phyloP scores from a whole-genome alignment of 83 land plant genomes.

The Picea engelmannii region DNA sequence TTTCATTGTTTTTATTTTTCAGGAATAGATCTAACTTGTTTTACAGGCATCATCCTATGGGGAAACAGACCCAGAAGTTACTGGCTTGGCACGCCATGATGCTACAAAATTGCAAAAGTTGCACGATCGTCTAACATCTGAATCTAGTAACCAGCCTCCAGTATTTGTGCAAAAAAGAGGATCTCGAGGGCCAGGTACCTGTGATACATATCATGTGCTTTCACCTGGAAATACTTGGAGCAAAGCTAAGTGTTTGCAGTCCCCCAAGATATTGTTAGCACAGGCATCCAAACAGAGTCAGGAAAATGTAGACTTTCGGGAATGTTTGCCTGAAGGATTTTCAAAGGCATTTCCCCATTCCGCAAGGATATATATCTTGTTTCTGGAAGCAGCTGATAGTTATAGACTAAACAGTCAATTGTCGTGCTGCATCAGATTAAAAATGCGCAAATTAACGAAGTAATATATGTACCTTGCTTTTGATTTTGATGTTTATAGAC shows the following conservation, averaged over 20 bases:
- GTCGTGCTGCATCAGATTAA: conserved; percentile 36
- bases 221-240: conserved; percentile 35
- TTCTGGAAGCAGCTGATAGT: conserved; percentile 53
- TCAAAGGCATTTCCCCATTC: conserved; percentile 33
- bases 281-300: conserved; percentile 11
- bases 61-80: conserved; percentile 49
- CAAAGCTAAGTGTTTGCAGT: conserved; percentile 24
- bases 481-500: background rate
- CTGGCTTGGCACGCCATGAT: conserved; percentile 42
- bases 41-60: conserved; percentile 45
- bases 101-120: conserved; percentile 40
- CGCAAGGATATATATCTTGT: conserved; percentile 35
- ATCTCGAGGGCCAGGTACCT: background rate
- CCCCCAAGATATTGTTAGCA: conserved; percentile 15
- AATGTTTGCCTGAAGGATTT: conserved; percentile 15
- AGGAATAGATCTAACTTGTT: conserved; percentile 12
- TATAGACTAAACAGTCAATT: conserved; percentile 39
- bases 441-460: conserved; percentile 29
- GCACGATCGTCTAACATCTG: conserved; percentile 37
- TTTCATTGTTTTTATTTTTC: background rate
- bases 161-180: conserved; percentile 8
- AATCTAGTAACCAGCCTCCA: conserved; percentile 5
- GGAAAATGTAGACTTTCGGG: background rate
- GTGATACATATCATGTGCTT: conserved; percentile 10
- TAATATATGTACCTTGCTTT: conserved; percentile 12